phyloP scores from a whole-genome alignment of 1,284 basidiomycete genomes.

The Ceratobasidium sp. region DNA sequence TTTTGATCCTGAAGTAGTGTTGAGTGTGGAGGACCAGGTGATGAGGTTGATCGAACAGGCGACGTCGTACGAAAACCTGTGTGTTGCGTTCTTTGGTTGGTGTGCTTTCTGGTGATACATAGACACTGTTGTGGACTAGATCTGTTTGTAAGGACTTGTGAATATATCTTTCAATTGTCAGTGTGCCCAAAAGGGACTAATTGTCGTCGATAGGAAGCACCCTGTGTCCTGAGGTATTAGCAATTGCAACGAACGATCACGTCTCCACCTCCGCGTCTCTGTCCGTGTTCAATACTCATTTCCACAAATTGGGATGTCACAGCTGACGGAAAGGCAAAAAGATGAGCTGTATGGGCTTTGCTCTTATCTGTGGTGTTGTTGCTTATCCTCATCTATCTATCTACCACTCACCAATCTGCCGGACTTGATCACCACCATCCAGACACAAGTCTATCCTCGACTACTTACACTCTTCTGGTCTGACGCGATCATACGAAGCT shows the following conservation, averaged over 20 bases:
- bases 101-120: slow-evolving; percentile 54
- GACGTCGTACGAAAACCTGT: slow-evolving; percentile 91
- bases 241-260: slow-evolving; percentile 28
- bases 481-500: slow-evolving; percentile 70
- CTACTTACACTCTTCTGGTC: slow-evolving; percentile 77
- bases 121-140: slow-evolving; percentile 39
- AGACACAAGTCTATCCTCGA: slow-evolving; percentile 89
- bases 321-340: slow-evolving; percentile 80
- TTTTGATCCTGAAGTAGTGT: slow-evolving; percentile 64
- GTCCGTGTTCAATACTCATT: slow-evolving; percentile 16
- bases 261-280: slow-evolving; percentile 22
- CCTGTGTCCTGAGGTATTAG: slow-evolving; percentile 37
- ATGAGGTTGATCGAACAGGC: slow-evolving; percentile 92
- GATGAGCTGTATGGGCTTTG: slow-evolving; percentile 76
- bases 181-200: slow-evolving; percentile 21
- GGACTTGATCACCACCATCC: slow-evolving; percentile 39
- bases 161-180: slow-evolving; percentile 34
- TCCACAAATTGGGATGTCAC: slow-evolving; percentile 44
- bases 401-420: neutral
- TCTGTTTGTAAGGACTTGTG: slow-evolving; percentile 29
- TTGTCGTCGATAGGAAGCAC: slow-evolving; percentile 34
- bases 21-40: slow-evolving; percentile 83
- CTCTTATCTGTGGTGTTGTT: slow-evolving; percentile 45
- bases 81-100: slow-evolving; percentile 97
- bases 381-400: slow-evolving; percentile 40